Base-by-base conservation (phyloP, 305 asterid genomes). In the Fraxinus albicans region DNA sequence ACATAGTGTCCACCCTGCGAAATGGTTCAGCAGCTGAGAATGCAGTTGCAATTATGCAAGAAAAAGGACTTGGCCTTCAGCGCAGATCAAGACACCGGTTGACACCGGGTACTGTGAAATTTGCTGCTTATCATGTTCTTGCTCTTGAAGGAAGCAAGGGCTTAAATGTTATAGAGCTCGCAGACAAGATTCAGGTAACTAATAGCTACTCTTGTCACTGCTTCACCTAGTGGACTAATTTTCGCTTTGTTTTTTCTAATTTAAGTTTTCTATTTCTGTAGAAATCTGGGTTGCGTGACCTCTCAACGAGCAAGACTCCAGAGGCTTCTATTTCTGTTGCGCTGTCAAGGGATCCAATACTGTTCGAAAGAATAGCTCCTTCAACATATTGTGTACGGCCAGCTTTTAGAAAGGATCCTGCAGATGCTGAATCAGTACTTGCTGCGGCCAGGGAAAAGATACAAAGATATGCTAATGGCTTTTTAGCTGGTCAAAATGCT, bases 271-370 rank as follows among this genome's bases (percentile, higher is more conserved):
- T 13, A 73, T 81, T 17, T 81, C 58, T 82, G 65, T 80, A 97
- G 99, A 97, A 90, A 97, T 93, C 98, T 85, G 99, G 99, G 69
- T 97, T 97, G 60, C 99, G 99, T 63, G 99, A 97, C 89, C 88
- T 97, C 76, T 87, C 96, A 73, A 89, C 99, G 8, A 97, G 99
- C 97, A 97, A 94, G 93, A 97, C 99, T 58, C 99, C 99, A 0
- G 99, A 95, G 88, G 99, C 99, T 50, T 97, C 99, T 79, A 97
- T 95, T 81, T 97, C 99, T 81, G 99, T 97, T 88, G 99, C 99
- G 83, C 88, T 97, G 89, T 97, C 99, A 35, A 92, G 99, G 89
- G 99, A 97, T 87, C 98, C 99, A 17, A 73, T 95, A 81, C 98
- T 97, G 76, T 97, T 97, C 79, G 99, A 97, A 88, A 97, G 99